These are phyloP conservation scores for Penicillium sp. DNA, from an alignment of 2,329 filamentous ascomycete species.

Conservation along the genomic window DNA sequence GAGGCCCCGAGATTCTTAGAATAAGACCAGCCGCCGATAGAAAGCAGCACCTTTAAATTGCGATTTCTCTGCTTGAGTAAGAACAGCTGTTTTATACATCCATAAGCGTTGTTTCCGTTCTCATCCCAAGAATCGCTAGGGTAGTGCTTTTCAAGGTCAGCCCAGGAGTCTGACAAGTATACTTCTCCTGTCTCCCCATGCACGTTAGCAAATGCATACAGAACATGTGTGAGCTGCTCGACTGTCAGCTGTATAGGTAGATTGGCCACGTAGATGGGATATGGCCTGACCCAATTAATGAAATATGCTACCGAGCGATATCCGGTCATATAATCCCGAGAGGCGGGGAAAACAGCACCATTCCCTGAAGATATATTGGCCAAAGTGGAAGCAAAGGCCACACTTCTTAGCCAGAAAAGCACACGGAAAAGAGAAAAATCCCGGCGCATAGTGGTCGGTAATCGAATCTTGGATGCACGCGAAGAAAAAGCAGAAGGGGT, in stretches of 20 bases:
- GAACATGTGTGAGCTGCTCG: slow-evolving; percentile 79
- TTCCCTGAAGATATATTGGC: no score
- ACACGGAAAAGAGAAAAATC: no score
- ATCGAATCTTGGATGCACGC: no score
- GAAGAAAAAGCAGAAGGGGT: no score
- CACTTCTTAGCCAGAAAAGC: no score
- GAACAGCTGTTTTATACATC: slow-evolving; percentile 73
- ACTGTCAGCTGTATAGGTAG: slow-evolving; percentile 55
- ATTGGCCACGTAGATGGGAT: not conserved
- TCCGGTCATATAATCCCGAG: no score
- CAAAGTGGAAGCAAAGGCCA: no score
- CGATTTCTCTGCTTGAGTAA: slow-evolving; percentile 73
- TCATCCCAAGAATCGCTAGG: slow-evolving; percentile 67
- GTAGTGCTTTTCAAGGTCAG: slow-evolving; percentile 70
- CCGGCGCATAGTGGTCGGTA: no score
- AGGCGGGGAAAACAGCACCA: no score
- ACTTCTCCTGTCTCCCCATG: slow-evolving; percentile 68
- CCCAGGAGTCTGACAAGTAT: slow-evolving; percentile 67
- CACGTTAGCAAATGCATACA: slow-evolving; percentile 91
- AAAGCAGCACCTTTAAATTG: slow-evolving; percentile 75
- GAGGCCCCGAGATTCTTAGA: slow-evolving; percentile 74
- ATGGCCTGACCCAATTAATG: slow-evolving; percentile 44
- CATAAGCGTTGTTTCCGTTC: slow-evolving; percentile 69
- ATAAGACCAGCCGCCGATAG: slow-evolving; percentile 79
- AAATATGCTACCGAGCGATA: not conserved